Evolutionary conservation across 805 yeast genomes (phyloP).

Genomic region (Barnettozyma siamensis): DNA sequence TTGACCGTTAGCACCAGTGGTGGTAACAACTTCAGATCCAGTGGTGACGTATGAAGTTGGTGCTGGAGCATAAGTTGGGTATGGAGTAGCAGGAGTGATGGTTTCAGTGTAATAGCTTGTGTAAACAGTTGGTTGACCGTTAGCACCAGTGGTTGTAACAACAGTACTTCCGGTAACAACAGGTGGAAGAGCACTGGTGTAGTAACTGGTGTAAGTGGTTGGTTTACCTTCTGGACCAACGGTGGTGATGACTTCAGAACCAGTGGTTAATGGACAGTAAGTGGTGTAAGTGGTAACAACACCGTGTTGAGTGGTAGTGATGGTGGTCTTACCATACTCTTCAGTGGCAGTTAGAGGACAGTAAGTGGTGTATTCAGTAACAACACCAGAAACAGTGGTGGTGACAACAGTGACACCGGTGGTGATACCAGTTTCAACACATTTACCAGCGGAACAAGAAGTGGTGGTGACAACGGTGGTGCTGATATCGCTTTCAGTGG

Average conservation of each 20-base stretch:
- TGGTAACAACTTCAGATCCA: no score
- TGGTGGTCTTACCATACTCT: no score
- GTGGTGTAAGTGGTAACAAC: no score
- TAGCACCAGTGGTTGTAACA: neutral
- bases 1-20: neutral
- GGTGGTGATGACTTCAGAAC: neutral
- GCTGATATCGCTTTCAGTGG: neutral
- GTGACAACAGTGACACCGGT: neutral
- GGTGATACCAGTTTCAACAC: neutral
- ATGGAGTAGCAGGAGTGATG: no score
- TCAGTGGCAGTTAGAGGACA: neutral
- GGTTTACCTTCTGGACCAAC: neutral
- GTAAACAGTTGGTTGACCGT: no score
- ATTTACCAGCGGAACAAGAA: neutral
- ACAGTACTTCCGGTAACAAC: slow-evolving; percentile 2
- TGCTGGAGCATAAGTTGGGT: no score
- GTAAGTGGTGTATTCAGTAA: neutral
- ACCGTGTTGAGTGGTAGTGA: no score
- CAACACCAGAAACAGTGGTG: neutral
- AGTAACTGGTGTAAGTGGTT: slow-evolving; percentile 4
- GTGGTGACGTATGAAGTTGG: no score
- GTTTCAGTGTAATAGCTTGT: neutral
- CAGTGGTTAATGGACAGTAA: neutral
- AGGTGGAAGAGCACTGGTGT: slow-evolving; percentile 5
- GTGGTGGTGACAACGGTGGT: neutral